Base-by-base conservation (phyloP, 2,329 filamentous ascomycete species). In the Ceratocystis colombiana region DNA sequence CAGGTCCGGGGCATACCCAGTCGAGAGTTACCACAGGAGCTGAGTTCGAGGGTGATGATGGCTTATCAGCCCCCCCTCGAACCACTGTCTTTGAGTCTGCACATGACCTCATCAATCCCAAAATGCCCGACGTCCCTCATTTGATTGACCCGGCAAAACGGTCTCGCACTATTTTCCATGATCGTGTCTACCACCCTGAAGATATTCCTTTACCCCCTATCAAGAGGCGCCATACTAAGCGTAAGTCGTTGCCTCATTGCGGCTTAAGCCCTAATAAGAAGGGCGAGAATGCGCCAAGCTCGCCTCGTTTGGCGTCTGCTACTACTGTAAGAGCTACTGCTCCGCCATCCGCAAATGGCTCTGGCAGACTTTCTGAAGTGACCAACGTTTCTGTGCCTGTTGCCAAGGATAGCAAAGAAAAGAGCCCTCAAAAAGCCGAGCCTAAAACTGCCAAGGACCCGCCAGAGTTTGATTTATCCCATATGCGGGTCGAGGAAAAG, bases 31-130 rank as follows among this genome's bases (percentile, higher is more conserved):
- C 82, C 0, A 73, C 78, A 1, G 82, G 82, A 2, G 76, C 80
- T 6, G 81, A 83, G 68, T 71, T 79, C 17, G 75, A 78, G 17
- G 78, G 78, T 8, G 70, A 72, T 2, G 75, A 45, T 20, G 77
- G 74, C 10, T 74, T 88, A 65, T 79, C 83, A 64, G 87, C 90
- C 6, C 94, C 94, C 3, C 94, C 94, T 0, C 88, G 85, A 71
- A 97, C 94, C 0, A 95, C 90, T 0, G 88, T 99, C 69, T 96
- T 99, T 68, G 94, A 99, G 76, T 92, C 93, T 3, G 94, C 94
- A 0, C 90, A 91, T 10, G 93, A 99, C 74, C 78, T 99, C 2
- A 82, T 99, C 50, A 95, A 93, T 73, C 94, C 94, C 4, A 93
- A 91, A 61, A 77, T 97, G 44, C 93, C 94, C 17, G 83, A 88